phyloP scores from a whole-genome alignment of 164 flowering plant genomes.

The Chimonanthus salicifolius region DNA sequence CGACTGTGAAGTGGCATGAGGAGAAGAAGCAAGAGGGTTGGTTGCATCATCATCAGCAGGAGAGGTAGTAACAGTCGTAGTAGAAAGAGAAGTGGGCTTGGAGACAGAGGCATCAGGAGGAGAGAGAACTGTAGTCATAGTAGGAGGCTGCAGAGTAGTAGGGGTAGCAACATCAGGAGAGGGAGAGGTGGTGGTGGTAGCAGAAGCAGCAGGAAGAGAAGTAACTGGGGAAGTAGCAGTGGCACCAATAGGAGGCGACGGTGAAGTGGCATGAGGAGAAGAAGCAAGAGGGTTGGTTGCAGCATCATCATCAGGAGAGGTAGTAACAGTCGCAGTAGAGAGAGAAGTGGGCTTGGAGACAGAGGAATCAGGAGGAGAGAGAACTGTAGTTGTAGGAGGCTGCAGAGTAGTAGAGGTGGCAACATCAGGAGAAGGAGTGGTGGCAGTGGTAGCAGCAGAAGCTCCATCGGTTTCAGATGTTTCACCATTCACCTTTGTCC shows the following conservation, averaged over 20 bases:
- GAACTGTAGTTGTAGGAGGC: background rate
- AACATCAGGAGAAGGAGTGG: background rate
- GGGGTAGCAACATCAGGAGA: background rate
- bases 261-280: background rate
- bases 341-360: background rate
- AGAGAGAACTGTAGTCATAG: background rate
- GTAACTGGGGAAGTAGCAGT: background rate
- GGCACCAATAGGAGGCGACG: background rate
- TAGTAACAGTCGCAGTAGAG: background rate
- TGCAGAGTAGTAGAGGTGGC: background rate
- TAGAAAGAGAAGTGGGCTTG: background rate
- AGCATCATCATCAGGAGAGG: background rate
- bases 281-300: background rate
- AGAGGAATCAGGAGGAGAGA: background rate
- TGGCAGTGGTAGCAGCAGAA: background rate
- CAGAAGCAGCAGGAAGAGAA: background rate
- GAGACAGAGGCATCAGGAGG: background rate
- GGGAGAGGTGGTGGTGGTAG: background rate
- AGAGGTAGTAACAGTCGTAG: background rate
- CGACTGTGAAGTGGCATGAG: background rate
- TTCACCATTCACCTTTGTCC: background rate
- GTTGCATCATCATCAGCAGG: background rate
- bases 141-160: background rate
- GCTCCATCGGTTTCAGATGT: background rate
- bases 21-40: background rate